phyloP scores from a whole-genome alignment of 306 rosid species.

The Comarum palustre region DNA sequence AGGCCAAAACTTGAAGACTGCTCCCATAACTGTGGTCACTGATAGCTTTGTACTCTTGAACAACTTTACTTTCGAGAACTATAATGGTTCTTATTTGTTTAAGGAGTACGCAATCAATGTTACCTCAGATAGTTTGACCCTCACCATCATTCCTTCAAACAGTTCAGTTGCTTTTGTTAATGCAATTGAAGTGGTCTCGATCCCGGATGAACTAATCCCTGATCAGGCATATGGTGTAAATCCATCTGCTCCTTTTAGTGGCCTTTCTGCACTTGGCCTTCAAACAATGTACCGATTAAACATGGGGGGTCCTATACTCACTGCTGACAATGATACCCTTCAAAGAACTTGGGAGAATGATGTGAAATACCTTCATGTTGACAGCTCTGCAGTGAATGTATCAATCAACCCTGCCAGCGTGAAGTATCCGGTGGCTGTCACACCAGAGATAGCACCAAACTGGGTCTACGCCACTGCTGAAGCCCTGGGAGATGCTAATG shows the following conservation, averaged over 20 bases:
- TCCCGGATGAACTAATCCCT: constrained; percentile 65
- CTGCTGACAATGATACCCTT: constrained; percentile 73
- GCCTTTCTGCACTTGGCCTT: constrained; percentile 60
- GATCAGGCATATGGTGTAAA: constrained; percentile 71
- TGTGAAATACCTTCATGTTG: constrained; percentile 68
- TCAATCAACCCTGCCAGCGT: constrained; percentile 55
- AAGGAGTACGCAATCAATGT: constrained; percentile 81
- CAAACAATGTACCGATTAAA: constrained; percentile 85
- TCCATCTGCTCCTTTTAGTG: constrained; percentile 56
- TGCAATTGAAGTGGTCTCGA: constrained; percentile 87
- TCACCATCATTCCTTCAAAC: constrained; percentile 66
- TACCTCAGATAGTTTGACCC: constrained; percentile 55
- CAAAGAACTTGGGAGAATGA: constrained; percentile 94
- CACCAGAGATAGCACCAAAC: constrained; percentile 79
- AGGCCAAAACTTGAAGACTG: constrained; percentile 53
- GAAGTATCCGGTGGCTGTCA: constrained; percentile 49
- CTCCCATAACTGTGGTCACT: constrained; percentile 61
- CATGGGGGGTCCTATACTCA: constrained; percentile 79
- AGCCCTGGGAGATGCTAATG: constrained; percentile 65
- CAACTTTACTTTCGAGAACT: constrained; percentile 63
- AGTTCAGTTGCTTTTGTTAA: constrained; percentile 74
- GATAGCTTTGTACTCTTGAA: constrained; percentile 77
- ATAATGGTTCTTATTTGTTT: constrained; percentile 64
- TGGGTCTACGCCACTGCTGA: constrained; percentile 89
- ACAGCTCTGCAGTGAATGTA: constrained; percentile 63